Base-by-base conservation (phyloP, 2,329 filamentous ascomycete species). In the Chlorencoelia australis region DNA sequence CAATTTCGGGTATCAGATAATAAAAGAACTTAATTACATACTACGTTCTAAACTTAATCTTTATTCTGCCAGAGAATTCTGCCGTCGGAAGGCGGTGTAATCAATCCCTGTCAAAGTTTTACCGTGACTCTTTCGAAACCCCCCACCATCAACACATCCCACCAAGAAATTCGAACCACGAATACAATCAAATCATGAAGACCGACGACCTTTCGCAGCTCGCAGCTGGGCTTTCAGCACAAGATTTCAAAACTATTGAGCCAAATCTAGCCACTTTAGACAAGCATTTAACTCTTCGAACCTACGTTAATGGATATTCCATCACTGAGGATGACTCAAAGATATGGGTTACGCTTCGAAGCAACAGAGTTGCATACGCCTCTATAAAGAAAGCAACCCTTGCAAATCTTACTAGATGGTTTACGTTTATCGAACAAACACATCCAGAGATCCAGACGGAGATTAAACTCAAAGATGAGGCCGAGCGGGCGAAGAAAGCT, bases 231-330 rank as follows among this genome's bases (percentile, higher is more conserved):
- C 63, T 77, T 42, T 60, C 63, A 41, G 68, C 67, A 25, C 63
- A 73, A 36, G 85, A 94, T 61, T 91, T 93, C 65, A 93, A 91
- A 64, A 68, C 79, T 40, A 77, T 88, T 47, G 84, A 91, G 56
- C 72, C 75, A 17, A 69, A 78, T 41, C 72, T 94, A 37, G 68
- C 73, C 51, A 77, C 82, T 49, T 76, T 95, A 44, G 86, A 95
- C 60, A 83, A 84, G 59, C 82, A 94, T 65, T 73, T 96, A 42
- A 85, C 79, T 4, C 75, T 95, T 20, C 80, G 89, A 52, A 85
- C 84, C 10, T 91, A 91, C 62, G 71, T 95, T 48, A 75, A 84
- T 34, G 87, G 87, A 42, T 89, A 94, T 66, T 68, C 68, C 17
- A 67, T 91, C 33, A 79, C 79, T 40, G 75, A 86, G 27, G 69